Percentiles rank a stretch among this genome's conserved stretches.
These are phyloP conservation scores for Wakefieldia striispora DNA, from an alignment of 768 basidiomycete species.

Conservation along the genomic window DNA sequence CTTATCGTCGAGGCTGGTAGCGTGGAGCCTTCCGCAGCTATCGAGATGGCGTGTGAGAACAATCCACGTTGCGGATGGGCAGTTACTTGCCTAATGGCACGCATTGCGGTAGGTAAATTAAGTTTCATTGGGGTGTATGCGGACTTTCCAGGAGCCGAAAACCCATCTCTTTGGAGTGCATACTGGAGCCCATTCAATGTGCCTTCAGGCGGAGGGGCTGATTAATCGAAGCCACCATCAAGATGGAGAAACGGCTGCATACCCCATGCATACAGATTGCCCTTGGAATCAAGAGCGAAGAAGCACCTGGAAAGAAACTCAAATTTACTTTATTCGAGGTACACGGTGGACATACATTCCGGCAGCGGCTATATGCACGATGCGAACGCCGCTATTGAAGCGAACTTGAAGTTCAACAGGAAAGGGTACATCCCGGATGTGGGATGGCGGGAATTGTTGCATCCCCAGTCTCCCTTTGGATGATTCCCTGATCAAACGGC, in stretches of 20 bases:
- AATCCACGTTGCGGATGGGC: not conserved
- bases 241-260: slow-evolving; percentile 11
- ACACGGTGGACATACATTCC: slow-evolving; percentile 61
- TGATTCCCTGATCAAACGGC: slow-evolving; percentile 45
- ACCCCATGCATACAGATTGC: slow-evolving; percentile 83
- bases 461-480: slow-evolving; percentile 66
- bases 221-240: slow-evolving; percentile 4
- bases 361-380: slow-evolving; percentile 74
- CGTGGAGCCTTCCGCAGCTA: slow-evolving; percentile 79
- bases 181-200: slow-evolving; percentile 49
- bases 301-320: slow-evolving; percentile 62
- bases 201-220: slow-evolving; percentile 45
- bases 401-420: slow-evolving; percentile 63
- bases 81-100: slow-evolving; percentile 57
- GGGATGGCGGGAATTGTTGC: slow-evolving; percentile 32
- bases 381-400: slow-evolving; percentile 52
- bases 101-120: slow-evolving; percentile 54
- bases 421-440: slow-evolving; percentile 48
- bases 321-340: slow-evolving; percentile 3
- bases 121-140: slow-evolving; percentile 58
- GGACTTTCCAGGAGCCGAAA: slow-evolving; percentile 49
- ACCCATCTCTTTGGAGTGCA: slow-evolving; percentile 50
- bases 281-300: slow-evolving; percentile 77
- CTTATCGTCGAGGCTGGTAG: slow-evolving; percentile 58
- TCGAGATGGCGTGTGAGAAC: slow-evolving; percentile 14